A percentile compares a stretch with the other conserved stretches of the same genome.
Conservation (phyloP, 2,329 filamentous ascomycete species). For the Grosmannia clavigera region DNA sequence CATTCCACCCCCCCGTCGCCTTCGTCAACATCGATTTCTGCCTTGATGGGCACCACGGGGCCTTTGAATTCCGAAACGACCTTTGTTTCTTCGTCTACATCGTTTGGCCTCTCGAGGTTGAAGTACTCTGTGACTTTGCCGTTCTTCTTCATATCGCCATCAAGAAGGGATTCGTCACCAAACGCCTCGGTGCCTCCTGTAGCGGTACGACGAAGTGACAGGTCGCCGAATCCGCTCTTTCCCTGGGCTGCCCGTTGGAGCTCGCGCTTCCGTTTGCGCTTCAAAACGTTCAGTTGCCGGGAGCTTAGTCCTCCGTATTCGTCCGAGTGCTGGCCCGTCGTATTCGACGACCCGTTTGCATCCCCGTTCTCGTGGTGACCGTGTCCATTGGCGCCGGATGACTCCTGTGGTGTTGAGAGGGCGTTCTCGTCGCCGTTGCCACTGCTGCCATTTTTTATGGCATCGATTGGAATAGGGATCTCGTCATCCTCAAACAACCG, state of each 20-base stretch:
- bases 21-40: conserved; percentile 67
- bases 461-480: conserved; percentile 51
- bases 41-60: conserved; percentile 65
- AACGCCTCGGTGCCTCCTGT: conserved; percentile 49
- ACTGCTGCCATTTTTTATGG: conserved; percentile 26
- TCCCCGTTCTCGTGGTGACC: neutral
- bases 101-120: conserved; percentile 64
- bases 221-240: conserved; percentile 80
- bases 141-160: conserved; percentile 44
- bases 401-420: conserved; percentile 30
- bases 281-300: conserved; percentile 85
- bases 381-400: conserved; percentile 13
- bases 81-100: conserved; percentile 79
- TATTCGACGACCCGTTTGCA: conserved; percentile 15
- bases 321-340: conserved; percentile 23
- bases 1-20: conserved; percentile 72
- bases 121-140: conserved; percentile 74
- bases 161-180: conserved; percentile 43
- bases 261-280: conserved; percentile 85
- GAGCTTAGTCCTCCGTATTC: conserved; percentile 66
- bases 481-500: conserved; percentile 79
- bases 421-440: conserved; percentile 4
- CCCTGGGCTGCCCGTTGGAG: conserved; percentile 74
- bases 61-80: conserved; percentile 95
- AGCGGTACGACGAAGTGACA: conserved; percentile 55